phyloP scores from a whole-genome alignment of 2,329 filamentous ascomycete genomes.

The Byssoonygena ceratinophila region DNA sequence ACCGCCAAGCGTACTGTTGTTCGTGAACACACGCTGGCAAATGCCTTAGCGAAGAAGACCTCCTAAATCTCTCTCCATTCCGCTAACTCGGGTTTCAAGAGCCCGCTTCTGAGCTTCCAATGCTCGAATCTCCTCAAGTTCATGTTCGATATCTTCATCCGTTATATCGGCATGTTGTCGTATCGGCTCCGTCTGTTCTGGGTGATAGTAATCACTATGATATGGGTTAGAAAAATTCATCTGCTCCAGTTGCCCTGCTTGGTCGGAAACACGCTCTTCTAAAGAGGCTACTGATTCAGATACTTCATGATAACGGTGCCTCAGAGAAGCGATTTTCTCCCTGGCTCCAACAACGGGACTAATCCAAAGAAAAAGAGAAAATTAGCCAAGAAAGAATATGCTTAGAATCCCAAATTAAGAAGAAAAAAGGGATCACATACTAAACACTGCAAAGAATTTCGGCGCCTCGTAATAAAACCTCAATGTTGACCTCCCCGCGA shows the following conservation, averaged over 20 bases:
- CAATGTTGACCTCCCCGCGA: conserved; percentile 69
- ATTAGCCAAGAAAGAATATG: no score
- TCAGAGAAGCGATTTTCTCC: conserved; percentile 63
- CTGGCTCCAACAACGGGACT: conserved; percentile 62
- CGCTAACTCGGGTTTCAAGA: conserved; percentile 54
- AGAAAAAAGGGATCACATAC: conserved; percentile 32
- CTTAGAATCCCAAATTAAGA: neutral
- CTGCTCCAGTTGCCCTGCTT: conserved; percentile 59
- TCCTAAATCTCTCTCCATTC: conserved; percentile 45
- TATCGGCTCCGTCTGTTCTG: conserved; percentile 29
- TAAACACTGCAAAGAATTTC: conserved; percentile 88
- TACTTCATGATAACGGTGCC: conserved; percentile 60
- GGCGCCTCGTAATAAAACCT: conserved; percentile 71
- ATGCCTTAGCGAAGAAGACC: conserved; percentile 11
- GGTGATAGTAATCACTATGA: conserved; percentile 45
- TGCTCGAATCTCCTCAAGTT: conserved; percentile 47
- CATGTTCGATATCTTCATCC: conserved; percentile 36
- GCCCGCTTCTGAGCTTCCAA: conserved; percentile 53
- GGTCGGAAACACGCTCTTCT: conserved; percentile 66
- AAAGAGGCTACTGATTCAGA: conserved; percentile 66
- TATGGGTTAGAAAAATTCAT: conserved; percentile 54
- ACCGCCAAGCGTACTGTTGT: neutral
- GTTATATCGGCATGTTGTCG: conserved; percentile 26
- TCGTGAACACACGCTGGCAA: neutral
- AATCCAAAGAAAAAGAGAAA: no score